Percentiles rank a stretch among this genome's conserved stretches.
phyloP scores from a whole-genome alignment of 129 eudicot species.

The Tanacetum coccineum region DNA sequence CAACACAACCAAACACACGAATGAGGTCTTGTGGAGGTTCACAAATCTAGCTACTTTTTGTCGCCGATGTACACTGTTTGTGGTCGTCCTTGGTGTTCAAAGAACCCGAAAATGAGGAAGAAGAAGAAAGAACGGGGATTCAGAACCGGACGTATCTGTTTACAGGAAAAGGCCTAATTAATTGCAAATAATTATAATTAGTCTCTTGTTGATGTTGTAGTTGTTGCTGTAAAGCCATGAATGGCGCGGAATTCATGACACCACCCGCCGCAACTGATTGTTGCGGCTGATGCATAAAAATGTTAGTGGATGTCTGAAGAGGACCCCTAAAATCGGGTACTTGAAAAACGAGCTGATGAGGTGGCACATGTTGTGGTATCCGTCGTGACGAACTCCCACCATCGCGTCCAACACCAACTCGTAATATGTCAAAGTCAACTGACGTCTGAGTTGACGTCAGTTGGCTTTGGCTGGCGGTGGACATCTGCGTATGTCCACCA shows the following conservation, averaged over 20 bases:
- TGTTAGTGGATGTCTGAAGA: constrained; percentile 16
- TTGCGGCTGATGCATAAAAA: constrained; percentile 32
- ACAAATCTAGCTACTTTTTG: constrained; percentile 39
- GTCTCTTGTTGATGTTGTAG: constrained; percentile 24
- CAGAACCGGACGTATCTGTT: constrained; percentile 19
- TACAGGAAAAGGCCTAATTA: constrained; percentile 37
- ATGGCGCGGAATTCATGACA: constrained; percentile 13
- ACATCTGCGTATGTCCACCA: constrained; percentile 16
- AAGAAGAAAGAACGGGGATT: constrained; percentile 21
- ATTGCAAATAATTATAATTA: constrained; percentile 30
- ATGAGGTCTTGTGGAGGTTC: constrained; percentile 66
- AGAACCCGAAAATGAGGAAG: constrained; percentile 33
- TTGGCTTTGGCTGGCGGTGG: constrained; percentile 13
- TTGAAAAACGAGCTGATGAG: constrained; percentile 18
- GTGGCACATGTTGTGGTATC: background rate
- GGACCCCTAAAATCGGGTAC: constrained; percentile 30
- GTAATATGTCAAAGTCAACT: constrained; percentile 36
- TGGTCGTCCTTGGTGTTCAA: constrained; percentile 17
- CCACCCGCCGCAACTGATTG: constrained; percentile 3
- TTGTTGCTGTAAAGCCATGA: constrained; percentile 11
- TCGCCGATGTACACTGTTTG: constrained; percentile 31
- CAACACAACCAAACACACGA: constrained; percentile 76
- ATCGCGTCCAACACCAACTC: background rate
- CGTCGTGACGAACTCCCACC: constrained; percentile 4
- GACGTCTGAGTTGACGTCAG: background rate